Evolutionary conservation across 257 asterid species (phyloP).

Genomic region (Przewalskia tangutica): DNA sequence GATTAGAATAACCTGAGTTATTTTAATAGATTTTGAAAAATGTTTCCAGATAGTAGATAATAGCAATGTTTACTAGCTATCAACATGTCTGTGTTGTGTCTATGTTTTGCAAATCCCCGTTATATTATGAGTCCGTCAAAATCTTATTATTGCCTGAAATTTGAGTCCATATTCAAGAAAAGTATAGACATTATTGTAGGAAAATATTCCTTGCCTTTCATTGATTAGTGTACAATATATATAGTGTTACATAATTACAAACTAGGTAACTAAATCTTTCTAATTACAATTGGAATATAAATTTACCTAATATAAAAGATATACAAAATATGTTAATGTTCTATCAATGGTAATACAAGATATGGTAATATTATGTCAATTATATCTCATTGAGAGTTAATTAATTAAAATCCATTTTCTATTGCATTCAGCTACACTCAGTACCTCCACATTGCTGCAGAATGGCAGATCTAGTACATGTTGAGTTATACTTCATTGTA

Average conservation of each 20-base stretch:
- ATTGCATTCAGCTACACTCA: not conserved
- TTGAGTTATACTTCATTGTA: too few relatives aligned
- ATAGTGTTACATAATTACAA: too few relatives aligned
- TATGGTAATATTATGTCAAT: too few relatives aligned
- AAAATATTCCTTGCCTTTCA: too few relatives aligned
- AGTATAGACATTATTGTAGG: not conserved
- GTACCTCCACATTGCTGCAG: not conserved
- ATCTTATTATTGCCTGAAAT: not conserved
- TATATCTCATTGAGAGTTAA: not conserved
- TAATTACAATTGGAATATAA: too few relatives aligned
- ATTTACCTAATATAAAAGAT: too few relatives aligned
- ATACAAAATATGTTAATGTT: too few relatives aligned
- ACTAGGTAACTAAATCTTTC: too few relatives aligned
- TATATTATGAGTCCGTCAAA: not conserved
- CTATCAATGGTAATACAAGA: too few relatives aligned
- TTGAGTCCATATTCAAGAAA: not conserved
- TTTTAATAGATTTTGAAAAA: not conserved
- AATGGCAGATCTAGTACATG: not conserved
- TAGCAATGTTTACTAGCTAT: not conserved
- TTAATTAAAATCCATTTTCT: not conserved
- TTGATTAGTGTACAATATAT: too few relatives aligned
- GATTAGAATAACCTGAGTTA: not conserved
- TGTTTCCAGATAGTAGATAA: not conserved
- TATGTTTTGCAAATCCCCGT: not conserved
- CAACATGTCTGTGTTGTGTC: not conserved